A percentile compares a stretch with the other conserved stretches of the same genome.
phyloP scores from a whole-genome alignment of 1,284 basidiomycete species.

The Pseudozyma sp. region DNA sequence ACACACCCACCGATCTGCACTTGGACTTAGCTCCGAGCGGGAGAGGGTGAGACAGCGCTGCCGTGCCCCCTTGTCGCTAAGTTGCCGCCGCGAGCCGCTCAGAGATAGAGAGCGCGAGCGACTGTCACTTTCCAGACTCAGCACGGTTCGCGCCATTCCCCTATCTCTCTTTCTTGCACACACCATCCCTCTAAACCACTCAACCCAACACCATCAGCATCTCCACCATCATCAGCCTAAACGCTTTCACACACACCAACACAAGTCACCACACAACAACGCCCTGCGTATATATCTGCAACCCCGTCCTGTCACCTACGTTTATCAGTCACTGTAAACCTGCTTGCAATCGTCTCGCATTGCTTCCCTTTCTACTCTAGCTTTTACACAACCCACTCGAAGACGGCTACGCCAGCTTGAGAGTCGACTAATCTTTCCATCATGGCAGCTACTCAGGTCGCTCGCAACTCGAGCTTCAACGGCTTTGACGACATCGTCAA shows the following conservation, averaged over 20 bases:
- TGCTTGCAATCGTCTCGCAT: background rate
- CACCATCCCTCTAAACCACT: background rate
- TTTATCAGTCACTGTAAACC: background rate
- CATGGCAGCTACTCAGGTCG: conserved; percentile 54
- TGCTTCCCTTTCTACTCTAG: background rate
- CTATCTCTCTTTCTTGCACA: background rate
- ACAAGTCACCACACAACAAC: no score
- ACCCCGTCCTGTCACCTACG: no score
- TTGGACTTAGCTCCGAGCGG: conserved; percentile 1
- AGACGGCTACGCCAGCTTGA: conserved; percentile 39
- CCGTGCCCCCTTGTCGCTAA: background rate
- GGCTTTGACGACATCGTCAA: conserved; percentile 54
- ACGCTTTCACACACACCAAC: no score
- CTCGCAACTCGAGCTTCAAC: conserved; percentile 45
- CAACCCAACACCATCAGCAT: background rate
- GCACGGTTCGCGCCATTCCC: conserved; percentile 1
- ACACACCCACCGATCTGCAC: no score
- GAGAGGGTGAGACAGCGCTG: background rate
- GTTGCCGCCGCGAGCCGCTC: background rate
- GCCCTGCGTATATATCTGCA: no score
- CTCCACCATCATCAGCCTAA: background rate
- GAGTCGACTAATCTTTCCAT: conserved; percentile 12
- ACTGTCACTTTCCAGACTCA: background rate
- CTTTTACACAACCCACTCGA: conserved; percentile 18
- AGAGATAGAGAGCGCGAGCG: no score